These are phyloP conservation scores for Pythium coloratum DNA, from an alignment of 352 stramenopile genomes.

Conservation along the genomic window DNA sequence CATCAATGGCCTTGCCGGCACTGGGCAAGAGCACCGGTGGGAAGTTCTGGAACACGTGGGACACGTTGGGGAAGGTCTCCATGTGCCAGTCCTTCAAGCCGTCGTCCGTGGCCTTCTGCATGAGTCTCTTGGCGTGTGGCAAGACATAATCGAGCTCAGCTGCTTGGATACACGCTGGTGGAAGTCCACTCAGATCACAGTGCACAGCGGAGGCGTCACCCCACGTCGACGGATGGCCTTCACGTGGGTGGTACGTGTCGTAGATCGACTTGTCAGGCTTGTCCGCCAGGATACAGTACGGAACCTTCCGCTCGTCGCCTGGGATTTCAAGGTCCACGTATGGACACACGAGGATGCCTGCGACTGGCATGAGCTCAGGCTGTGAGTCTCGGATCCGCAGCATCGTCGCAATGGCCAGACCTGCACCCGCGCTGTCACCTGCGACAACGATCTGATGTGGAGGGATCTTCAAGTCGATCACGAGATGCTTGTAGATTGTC, in stretches of 20 bases:
- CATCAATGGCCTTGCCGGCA: constrained; percentile 19
- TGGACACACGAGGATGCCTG: constrained; percentile 37
- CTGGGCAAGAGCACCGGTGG: constrained; percentile 19
- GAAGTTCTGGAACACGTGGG: constrained; percentile 32
- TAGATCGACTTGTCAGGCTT: constrained; percentile 8
- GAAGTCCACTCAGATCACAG: constrained; percentile 17
- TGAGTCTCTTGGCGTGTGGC: constrained; percentile 17
- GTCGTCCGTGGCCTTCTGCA: constrained; percentile 16
- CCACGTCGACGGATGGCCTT: constrained; percentile 21
- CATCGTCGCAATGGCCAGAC: constrained; percentile 19
- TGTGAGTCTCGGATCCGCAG: constrained; percentile 27
- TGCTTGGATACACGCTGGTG: constrained; percentile 22
- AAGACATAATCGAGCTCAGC: constrained; percentile 27
- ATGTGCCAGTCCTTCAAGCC: constrained; percentile 22
- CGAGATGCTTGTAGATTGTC: constrained; percentile 21
- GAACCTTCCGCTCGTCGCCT: constrained; percentile 22
- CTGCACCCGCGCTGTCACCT: constrained; percentile 25
- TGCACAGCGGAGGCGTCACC: constrained; percentile 25
- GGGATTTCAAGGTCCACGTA: constrained; percentile 41
- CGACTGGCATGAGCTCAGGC: constrained; percentile 32
- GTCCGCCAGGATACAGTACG: constrained; percentile 25
- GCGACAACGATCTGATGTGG: constrained; percentile 32
- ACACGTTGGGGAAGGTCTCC: constrained; percentile 20
- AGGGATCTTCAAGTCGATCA: constrained; percentile 47
- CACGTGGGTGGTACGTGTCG: constrained; percentile 21